Evolutionary conservation across 768 basidiomycete genomes (phyloP).

Genomic region (Trametes meyenii): DNA sequence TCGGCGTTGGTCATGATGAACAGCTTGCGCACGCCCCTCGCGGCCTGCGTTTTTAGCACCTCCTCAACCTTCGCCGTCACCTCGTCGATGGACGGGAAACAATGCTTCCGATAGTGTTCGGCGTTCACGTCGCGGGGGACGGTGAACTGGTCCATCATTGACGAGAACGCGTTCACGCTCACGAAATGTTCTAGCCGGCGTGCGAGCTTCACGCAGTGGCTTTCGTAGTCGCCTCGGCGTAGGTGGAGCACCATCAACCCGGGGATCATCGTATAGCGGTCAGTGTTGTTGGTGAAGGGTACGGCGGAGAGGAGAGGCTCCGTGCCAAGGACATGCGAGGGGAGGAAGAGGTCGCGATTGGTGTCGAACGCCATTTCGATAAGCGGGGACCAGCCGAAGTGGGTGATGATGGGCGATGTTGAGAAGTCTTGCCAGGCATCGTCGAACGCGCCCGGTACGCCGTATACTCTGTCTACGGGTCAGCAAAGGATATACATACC

Average conservation of each 20-base stretch:
- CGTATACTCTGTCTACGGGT: conserved; percentile 20
- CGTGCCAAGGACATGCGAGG: neutral
- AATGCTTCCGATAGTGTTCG: neutral
- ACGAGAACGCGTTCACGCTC: conserved; percentile 46
- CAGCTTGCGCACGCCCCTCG: too few relatives aligned
- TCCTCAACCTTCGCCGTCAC: too few relatives aligned
- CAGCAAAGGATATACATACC: neutral
- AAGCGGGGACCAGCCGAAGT: conserved; percentile 56
- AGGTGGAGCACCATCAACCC: conserved; percentile 52
- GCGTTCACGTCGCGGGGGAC: neutral
- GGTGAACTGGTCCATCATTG: conserved; percentile 40
- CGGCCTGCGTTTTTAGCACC: too few relatives aligned
- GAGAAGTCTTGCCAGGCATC: conserved; percentile 44
- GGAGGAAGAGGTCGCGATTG: conserved; percentile 21
- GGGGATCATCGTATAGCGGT: conserved; percentile 31
- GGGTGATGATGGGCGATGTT: conserved; percentile 49
- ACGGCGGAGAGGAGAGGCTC: neutral
- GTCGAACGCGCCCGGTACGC: conserved; percentile 19
- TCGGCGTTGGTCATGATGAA: too few relatives aligned
- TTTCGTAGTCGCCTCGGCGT: conserved; percentile 51
- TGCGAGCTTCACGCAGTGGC: conserved; percentile 46
- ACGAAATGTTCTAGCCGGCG: conserved; percentile 38
- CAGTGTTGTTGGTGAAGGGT: conserved; percentile 9
- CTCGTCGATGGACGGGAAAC: neutral
- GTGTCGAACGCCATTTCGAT: conserved; percentile 43